phyloP scores from a whole-genome alignment of 2,329 filamentous ascomycete species.

The Celoporthe dispersa region DNA sequence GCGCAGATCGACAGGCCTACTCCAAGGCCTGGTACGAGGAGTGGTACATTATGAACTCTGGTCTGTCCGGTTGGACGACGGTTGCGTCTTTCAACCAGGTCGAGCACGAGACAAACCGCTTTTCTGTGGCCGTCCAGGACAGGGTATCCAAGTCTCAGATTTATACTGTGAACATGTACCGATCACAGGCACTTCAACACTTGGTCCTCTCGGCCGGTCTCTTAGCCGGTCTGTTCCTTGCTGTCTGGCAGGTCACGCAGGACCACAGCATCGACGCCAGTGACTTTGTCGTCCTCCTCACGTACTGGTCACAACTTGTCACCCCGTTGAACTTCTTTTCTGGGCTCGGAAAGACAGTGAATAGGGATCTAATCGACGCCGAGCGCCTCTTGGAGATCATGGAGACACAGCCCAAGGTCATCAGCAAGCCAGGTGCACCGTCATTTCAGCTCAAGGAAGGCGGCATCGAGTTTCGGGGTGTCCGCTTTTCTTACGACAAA shows the following conservation, averaged over 20 bases:
- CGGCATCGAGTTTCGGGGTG: slow-evolving; percentile 57
- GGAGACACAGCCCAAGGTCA: slow-evolving; percentile 59
- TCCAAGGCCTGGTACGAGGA: slow-evolving; percentile 60
- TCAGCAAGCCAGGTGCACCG: slow-evolving; percentile 55
- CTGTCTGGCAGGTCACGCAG: slow-evolving; percentile 67
- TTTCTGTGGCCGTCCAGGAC: slow-evolving; percentile 53
- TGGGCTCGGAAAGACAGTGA: slow-evolving; percentile 58
- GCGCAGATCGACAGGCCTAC: slow-evolving; percentile 53
- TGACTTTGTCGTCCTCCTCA: slow-evolving; percentile 71
- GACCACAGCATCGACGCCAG: slow-evolving; percentile 57
- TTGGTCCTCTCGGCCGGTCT: slow-evolving; percentile 72
- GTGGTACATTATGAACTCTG: slow-evolving; percentile 58
- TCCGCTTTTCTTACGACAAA: slow-evolving; percentile 64
- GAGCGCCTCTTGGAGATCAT: slow-evolving; percentile 63
- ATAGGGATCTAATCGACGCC: slow-evolving; percentile 60
- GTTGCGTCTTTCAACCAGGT: slow-evolving; percentile 65
- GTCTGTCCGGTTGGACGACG: slow-evolving; percentile 63
- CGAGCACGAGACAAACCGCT: slow-evolving; percentile 58
- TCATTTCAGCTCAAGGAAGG: slow-evolving; percentile 57
- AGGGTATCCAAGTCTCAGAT: slow-evolving; percentile 44
- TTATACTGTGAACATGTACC: slow-evolving; percentile 50
- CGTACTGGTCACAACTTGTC: slow-evolving; percentile 76
- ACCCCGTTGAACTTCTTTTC: slow-evolving; percentile 73
- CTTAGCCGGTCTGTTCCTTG: slow-evolving; percentile 64
- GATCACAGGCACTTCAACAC: slow-evolving; percentile 61